These are phyloP conservation scores for Amphicarpaea edgeworthii DNA, from an alignment of 306 rosid species.

Conservation along the genomic window DNA sequence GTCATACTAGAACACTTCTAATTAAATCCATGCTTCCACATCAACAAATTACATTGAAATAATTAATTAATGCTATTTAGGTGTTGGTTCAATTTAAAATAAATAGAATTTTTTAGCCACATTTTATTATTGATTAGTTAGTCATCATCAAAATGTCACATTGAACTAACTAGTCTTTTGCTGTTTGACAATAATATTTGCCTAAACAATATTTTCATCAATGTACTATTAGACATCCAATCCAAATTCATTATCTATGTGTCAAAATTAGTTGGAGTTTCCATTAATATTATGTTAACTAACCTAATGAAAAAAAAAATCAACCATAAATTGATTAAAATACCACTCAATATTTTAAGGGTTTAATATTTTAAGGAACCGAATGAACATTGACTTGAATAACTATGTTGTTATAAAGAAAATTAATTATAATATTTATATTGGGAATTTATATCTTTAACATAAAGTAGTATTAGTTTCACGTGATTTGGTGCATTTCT, in stretches of 20 bases:
- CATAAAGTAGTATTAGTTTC: conserved; percentile 16
- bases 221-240: conserved; percentile 7
- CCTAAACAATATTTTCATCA: conserved; percentile 14
- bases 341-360: no score
- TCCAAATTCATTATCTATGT: not conserved
- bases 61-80: not conserved
- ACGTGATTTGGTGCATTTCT: conserved; percentile 48
- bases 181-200: conserved; percentile 20
- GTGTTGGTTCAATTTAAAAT: not conserved
- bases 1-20: no score
- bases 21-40: not conserved
- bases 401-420: no score
- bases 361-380: no score
- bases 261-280: not conserved
- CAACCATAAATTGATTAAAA: not conserved
- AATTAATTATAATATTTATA: conserved; percentile 8
- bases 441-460: conserved; percentile 26
- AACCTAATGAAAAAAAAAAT: not conserved
- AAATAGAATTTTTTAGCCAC: not conserved
- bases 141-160: not conserved
- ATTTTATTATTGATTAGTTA: not conserved
- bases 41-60: not conserved
- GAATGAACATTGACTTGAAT: conserved; percentile 2
- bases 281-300: not conserved
- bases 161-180: not conserved